A percentile compares a stretch with the other conserved stretches of the same genome.
Conservation (phyloP, 768 basidiomycete species). For the Boletus vinaceobasis region DNA sequence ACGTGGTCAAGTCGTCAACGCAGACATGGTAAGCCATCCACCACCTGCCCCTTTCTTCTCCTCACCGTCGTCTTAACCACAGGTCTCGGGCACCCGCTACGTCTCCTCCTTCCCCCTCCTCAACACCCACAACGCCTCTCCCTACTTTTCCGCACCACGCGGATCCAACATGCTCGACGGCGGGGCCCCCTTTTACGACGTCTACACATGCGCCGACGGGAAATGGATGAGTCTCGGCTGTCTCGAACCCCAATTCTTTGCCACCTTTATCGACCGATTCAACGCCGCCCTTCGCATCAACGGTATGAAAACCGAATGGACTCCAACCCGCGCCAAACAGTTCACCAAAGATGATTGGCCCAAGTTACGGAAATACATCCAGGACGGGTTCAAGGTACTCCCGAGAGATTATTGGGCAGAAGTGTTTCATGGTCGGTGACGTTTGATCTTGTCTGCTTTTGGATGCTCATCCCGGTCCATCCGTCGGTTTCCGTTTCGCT, state of each 20-base stretch:
- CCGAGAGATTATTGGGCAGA: constrained; percentile 67
- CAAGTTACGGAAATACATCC: constrained; percentile 52
- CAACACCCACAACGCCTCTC: constrained; percentile 32
- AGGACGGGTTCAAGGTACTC: constrained; percentile 57
- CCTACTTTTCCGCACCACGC: constrained; percentile 41
- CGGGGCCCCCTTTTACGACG: constrained; percentile 72
- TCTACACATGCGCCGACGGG: constrained; percentile 71
- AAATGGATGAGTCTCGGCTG: constrained; percentile 76
- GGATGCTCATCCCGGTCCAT: not conserved
- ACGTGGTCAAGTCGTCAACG: constrained; percentile 68
- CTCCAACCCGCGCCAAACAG: constrained; percentile 47
- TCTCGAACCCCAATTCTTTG: constrained; percentile 71
- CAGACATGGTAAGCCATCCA: constrained; percentile 62
- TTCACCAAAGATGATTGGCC: constrained; percentile 52
- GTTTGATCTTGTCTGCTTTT: too few species aligned
- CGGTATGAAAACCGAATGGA: constrained; percentile 49
- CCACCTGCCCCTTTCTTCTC: not conserved
- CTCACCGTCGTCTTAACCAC: not conserved
- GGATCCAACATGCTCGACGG: constrained; percentile 68
- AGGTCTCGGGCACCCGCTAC: constrained; percentile 82
- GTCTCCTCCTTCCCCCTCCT: constrained; percentile 70
- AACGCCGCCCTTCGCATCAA: constrained; percentile 44
- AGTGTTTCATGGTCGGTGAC: constrained; percentile 55
- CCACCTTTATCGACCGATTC: constrained; percentile 56
- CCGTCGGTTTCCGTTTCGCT: not conserved